Base-by-base conservation (phyloP, 495 filamentous ascomycete genomes). In the Neurospora pannonica region DNA sequence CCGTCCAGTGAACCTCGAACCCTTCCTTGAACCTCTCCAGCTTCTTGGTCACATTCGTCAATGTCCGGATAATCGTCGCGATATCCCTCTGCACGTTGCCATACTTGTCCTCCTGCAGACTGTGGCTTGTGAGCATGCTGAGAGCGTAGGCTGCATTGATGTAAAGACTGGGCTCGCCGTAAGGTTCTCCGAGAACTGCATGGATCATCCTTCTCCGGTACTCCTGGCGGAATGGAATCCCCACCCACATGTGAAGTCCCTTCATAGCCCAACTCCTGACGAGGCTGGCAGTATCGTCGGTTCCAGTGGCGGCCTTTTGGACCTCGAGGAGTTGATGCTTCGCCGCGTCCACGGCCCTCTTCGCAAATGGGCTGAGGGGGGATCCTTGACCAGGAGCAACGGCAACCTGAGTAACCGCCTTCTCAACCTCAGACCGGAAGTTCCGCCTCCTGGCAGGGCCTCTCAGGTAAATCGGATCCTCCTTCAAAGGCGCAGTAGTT, bases 51-150 rank as follows among this genome's bases (percentile, higher is more conserved):
- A 92, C 89, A 4, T 83, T 77, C 1, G 91, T 92, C 76, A 94
- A 90, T 3, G 89, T 89, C 71, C 90, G 86, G 67, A 98, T 88
- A 38, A 97, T 88, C 9, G 80, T 78, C 7, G 92, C 88, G 3
- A 98, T 88, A 77, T 95, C 90, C 39, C 89, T 86, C 71, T 95
- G 90, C 48, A 97, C 96, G 77, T 92, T 91, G 36, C 96, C 96
- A 77, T 89, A 97, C n/a, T 85, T 85, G 81, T 99, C 96, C 82
- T 99, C 96, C 11, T 84, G 83, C 38, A 98, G 83, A 81, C 90
- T 93, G 48, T 86, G 85, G n/a, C 91, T 86, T 19, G 91, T 87
- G 8, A 99, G 86, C 43, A 83, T 84, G 11, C 89, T 87, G 46
- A 98, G 83, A 1, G 91, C 89, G 73, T 90, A 88, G 40, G 90